phyloP scores from a whole-genome alignment of 257 asterid genomes.

The Lycium barbarum region DNA sequence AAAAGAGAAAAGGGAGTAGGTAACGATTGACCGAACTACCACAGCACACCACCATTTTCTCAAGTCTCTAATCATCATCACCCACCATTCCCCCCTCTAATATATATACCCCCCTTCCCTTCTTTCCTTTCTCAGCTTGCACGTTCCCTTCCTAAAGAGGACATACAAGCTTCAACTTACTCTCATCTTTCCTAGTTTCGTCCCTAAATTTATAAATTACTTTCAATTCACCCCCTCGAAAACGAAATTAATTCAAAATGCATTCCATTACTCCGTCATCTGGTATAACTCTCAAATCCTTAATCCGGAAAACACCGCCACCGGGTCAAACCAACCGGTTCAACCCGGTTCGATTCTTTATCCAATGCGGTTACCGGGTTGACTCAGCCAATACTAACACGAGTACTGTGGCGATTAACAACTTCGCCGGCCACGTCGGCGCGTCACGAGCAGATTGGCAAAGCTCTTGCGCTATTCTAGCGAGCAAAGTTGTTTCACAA shows the following conservation, averaged over 20 bases:
- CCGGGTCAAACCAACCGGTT: conserved; percentile 39
- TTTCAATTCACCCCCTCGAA: neutral
- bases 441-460: conserved; percentile 85
- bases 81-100: neutral
- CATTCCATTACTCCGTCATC: conserved; percentile 45
- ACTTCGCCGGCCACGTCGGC: conserved; percentile 52
- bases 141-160: conserved; percentile 61
- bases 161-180: conserved; percentile 42
- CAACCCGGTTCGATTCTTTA: conserved; percentile 30
- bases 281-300: conserved; percentile 47
- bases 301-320: conserved; percentile 35
- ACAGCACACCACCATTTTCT: conserved; percentile 21
- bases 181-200: neutral
- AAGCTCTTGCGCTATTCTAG: conserved; percentile 87
- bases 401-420: conserved; percentile 23
- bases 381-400: conserved; percentile 46
- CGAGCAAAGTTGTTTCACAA: conserved; percentile 84
- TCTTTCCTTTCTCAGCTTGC: conserved; percentile 64
- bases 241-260: neutral
- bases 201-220: neutral
- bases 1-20: conserved; percentile 56
- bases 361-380: conserved; percentile 48
- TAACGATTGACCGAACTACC: conserved; percentile 58
- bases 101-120: conserved; percentile 52
- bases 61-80: conserved; percentile 4